Base-by-base conservation (phyloP, 441 rosid genomes). In the Eruca vesicaria region DNA sequence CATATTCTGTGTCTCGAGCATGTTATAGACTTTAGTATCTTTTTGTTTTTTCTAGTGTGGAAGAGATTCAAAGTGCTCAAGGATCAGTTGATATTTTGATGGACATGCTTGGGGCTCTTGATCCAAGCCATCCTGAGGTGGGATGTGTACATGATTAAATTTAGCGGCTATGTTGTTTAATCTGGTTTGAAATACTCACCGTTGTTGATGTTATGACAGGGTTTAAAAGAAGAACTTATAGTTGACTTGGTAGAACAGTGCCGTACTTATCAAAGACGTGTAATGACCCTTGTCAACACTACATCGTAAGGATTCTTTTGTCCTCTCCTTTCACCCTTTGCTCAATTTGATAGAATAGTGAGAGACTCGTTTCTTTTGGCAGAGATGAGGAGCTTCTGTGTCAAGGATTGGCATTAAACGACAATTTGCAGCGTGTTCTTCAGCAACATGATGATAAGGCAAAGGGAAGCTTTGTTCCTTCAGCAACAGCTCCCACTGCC, bases 181-280 rank as follows among this genome's bases (percentile, higher is more conserved):
- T 74, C 36, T 69, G n/a, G 12, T 68, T 23, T 56, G 26, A 56
- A 32, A 50, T 4, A 41, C 15, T 58, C 64, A 19, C 33, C 16
- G 9, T 68, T 74, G 69, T 73, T 21, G 16, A 63, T 67, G 7
- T 33, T 8, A 9, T 84, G 82, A 65, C 91, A 95, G 99, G 91
- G 86, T 57, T 63, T 91, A 75, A 95, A 89, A 82, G 84, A 91
- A 80, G 99, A 95, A 83, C 80, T 92, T 77, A 88, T 95, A 63
- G 88, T 91, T 70, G 99, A 95, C 77, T 93, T 95, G 77, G 98
- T 90, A 15, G 98, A 88, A 56, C 99, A 95, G 80, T 93, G 99
- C 63, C 91, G 90, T 66, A 86, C 91, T 68, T 95, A 92, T 85
- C 97, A 91, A 79, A 84, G 86, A 38, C 95, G 97, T 45, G 96